Base-by-base conservation (phyloP, 805 yeast genomes). In the Wilhelminamyces savonicus region DNA sequence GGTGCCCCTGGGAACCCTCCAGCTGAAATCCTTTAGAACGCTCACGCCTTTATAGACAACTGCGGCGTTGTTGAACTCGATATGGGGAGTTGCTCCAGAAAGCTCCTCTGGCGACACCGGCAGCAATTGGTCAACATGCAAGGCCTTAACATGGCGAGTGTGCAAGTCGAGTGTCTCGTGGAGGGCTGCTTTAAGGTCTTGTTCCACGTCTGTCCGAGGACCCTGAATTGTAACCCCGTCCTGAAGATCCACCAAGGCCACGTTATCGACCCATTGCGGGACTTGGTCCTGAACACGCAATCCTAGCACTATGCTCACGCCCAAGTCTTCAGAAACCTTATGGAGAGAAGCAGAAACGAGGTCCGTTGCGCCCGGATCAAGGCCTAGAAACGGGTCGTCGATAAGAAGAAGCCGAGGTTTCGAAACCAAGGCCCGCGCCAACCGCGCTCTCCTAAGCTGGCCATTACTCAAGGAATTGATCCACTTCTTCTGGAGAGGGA, bases 351-450 rank as follows among this genome's bases (percentile, higher is more conserved):
- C 46, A 12, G 85, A 73, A 13, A 90, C 84, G 6, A 70, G 55
- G 1, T 54, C 36, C 0, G 84, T 62, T 9, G 94, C 88, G 1
- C 54, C 49, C 0, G 95, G 92, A 46, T 90, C 98, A 12, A 90
- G 62, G 0, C 97, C 98, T 23, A 92, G 54, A 44, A 87, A 90
- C 7, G 96, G 96, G 46, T 92, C 97, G 52, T 92, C 97, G 13
- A 90, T 67, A 4, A 90, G 50, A 30, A 87, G 56, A 18, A 87
- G 40, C 25, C 65, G 61, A 0, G 97, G 95, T 20, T 71, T 59
- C 26, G 65, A 62, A 32, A 85, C 66, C 24, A 92, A 44, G 0
- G 87, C 76, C 36, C 73, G 70, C 0, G 96, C 97, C 16, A 92
- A 59, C 37, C 96, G 68, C 0, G 97, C 95, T 29, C 98, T 66